Percentiles rank a stretch among this genome's conserved stretches.
These are phyloP conservation scores for Pythium utonaiense DNA, from an alignment of 352 stramenopile genomes.

Conservation along the genomic window DNA sequence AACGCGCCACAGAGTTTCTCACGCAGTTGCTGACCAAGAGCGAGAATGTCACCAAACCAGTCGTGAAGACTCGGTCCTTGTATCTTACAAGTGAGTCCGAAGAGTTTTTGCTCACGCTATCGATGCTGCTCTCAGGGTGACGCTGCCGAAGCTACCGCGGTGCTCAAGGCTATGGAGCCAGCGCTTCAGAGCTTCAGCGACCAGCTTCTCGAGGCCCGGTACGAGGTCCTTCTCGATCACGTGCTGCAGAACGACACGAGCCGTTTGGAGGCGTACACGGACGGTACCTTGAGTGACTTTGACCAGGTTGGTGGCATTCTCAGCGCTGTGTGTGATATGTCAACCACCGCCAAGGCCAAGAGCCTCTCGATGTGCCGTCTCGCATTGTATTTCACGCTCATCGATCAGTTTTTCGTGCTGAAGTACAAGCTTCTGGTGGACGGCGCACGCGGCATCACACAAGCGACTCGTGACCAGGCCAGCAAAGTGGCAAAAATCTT, in stretches of 20 bases:
- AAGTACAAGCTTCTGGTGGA: conserved; percentile 5
- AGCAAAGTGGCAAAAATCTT: background rate
- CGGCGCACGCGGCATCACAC: conserved; percentile 4
- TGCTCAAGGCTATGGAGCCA: conserved; percentile 1
- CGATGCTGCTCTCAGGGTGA: conserved; percentile 1
- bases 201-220: conserved; percentile 8
- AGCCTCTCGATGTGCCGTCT: conserved; percentile 1
- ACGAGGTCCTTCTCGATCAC: conserved; percentile 8
- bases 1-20: conserved; percentile 5
- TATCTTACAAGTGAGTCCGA: conserved; percentile 9
- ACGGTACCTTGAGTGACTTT: conserved; percentile 9
- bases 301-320: conserved; percentile 8
- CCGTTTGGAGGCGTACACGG: conserved; percentile 5
- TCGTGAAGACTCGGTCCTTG: background rate
- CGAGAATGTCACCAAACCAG: conserved; percentile 1
- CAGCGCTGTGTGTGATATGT: conserved; percentile 2
- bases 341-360: background rate
- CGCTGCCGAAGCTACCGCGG: background rate
- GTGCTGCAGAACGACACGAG: conserved; percentile 1
- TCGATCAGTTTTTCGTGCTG: conserved; percentile 8
- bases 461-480: background rate
- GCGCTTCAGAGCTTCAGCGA: conserved; percentile 3
- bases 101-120: conserved; percentile 1
- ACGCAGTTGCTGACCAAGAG: conserved; percentile 10
- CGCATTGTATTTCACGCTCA: conserved; percentile 8